These are phyloP conservation scores for Candida patagonica DNA, from an alignment of 805 yeast genomes.

Conservation along the genomic window DNA sequence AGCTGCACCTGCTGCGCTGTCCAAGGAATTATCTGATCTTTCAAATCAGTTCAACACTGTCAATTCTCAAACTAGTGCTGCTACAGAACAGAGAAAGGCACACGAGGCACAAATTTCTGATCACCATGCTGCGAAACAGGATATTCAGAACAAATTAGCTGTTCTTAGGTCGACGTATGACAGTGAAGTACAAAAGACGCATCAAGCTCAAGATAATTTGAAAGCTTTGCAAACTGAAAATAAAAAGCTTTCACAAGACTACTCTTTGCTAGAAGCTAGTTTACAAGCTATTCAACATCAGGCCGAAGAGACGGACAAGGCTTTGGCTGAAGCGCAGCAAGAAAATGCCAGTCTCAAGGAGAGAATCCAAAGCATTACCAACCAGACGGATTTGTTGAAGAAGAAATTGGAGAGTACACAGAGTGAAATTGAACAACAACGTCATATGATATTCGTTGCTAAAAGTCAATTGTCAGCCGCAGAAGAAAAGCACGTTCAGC, in stretches of 20 bases:
- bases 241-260: slow-evolving; percentile 59
- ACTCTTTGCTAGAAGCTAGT: slow-evolving; percentile 70
- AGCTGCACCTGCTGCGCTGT: slow-evolving; percentile 37
- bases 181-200: slow-evolving; percentile 66
- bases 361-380: slow-evolving; percentile 54
- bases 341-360: slow-evolving; percentile 60
- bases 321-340: slow-evolving; percentile 59
- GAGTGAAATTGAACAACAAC: slow-evolving; percentile 50
- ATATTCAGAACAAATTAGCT: slow-evolving; percentile 62
- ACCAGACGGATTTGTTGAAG: slow-evolving; percentile 53
- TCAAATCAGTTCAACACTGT: slow-evolving; percentile 78
- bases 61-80: slow-evolving; percentile 59
- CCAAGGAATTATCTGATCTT: slow-evolving; percentile 64
- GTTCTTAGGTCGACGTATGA: slow-evolving; percentile 65
- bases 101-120: slow-evolving; percentile 73
- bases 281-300: slow-evolving; percentile 60
- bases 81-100: slow-evolving; percentile 59
- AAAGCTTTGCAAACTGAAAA: slow-evolving; percentile 54
- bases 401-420: slow-evolving; percentile 44
- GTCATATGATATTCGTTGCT: slow-evolving; percentile 54
- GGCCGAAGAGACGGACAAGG: slow-evolving; percentile 48
- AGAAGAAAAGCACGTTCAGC: slow-evolving; percentile 36
- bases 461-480: slow-evolving; percentile 60
- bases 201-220: slow-evolving; percentile 57
- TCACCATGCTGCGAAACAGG: slow-evolving; percentile 55